Evolutionary conservation across 345 rosid species (phyloP).

Genomic region (Lepidium aucheri): DNA sequence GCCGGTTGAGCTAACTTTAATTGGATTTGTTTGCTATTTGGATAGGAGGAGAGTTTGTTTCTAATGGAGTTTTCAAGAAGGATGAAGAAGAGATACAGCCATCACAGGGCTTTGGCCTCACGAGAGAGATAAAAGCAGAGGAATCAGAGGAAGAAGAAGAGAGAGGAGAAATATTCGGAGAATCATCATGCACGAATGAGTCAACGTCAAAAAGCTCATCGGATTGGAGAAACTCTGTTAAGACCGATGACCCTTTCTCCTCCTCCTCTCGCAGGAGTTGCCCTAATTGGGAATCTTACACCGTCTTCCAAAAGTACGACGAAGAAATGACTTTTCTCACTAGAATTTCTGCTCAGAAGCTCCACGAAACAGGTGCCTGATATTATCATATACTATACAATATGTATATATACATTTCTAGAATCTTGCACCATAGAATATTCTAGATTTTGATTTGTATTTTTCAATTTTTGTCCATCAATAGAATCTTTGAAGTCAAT

Average conservation of each 20-base stretch:
- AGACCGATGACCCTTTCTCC: slow-evolving; percentile 88
- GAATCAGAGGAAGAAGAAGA: slow-evolving; percentile 29
- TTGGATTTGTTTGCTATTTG: neutral
- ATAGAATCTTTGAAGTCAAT: slow-evolving; percentile 81
- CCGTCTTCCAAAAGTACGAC: slow-evolving; percentile 90
- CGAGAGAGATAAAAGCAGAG: slow-evolving; percentile 32
- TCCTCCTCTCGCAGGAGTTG: slow-evolving; percentile 91
- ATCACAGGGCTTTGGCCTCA: slow-evolving; percentile 8
- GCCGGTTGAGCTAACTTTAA: neutral
- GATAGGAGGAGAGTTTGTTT: neutral
- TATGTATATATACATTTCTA: neutral
- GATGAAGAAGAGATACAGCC: neutral
- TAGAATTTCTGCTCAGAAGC: slow-evolving; percentile 78
- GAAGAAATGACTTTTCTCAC: slow-evolving; percentile 94
- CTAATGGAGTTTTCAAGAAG: neutral
- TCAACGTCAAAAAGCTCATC: slow-evolving; percentile 99
- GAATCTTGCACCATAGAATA: neutral
- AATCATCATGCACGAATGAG: slow-evolving; percentile 72
- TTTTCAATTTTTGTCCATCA: neutral
- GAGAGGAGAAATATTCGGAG: slow-evolving; percentile 60
- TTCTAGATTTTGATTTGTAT: neutral
- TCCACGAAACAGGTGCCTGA: slow-evolving; percentile 78
- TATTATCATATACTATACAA: neutral
- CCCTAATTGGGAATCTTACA: slow-evolving; percentile 95
- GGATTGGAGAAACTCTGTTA: slow-evolving; percentile 94